Evolutionary conservation across 495 filamentous ascomycete species (phyloP).

Genomic region (Staphylotrichum longicolle): DNA sequence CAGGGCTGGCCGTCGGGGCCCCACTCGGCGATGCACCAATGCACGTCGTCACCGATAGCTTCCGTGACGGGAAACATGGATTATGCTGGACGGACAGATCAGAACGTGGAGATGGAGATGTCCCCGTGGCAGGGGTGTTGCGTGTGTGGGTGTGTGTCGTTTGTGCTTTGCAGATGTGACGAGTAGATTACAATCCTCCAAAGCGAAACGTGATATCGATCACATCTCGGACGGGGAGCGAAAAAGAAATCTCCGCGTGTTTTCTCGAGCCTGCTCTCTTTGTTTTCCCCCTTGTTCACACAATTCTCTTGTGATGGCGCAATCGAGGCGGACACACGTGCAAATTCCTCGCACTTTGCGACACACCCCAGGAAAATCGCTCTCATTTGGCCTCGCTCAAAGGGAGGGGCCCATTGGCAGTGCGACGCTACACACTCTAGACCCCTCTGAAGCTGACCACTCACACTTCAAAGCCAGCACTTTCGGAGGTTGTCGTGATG

Average conservation of each 20-base stretch:
- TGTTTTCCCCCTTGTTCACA: background rate
- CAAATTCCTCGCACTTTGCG: background rate
- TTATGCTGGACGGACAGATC: slow-evolving; percentile 12
- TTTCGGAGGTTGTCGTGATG: background rate
- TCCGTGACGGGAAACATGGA: slow-evolving; percentile 24
- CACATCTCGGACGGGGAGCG: slow-evolving; percentile 4
- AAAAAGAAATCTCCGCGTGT: background rate
- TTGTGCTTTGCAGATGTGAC: slow-evolving; percentile 10
- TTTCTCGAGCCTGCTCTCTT: background rate
- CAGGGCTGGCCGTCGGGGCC: background rate
- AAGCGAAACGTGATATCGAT: slow-evolving; percentile 12
- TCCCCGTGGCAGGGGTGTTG: slow-evolving; percentile 1
- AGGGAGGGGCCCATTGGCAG: background rate
- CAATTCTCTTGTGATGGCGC: slow-evolving; percentile 15
- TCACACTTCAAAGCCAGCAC: slow-evolving; percentile 10
- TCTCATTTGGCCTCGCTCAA: background rate
- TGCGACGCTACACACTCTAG: slow-evolving; percentile 12
- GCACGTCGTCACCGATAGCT: slow-evolving; percentile 26
- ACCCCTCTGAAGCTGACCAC: slow-evolving; percentile 2
- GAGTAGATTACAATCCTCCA: slow-evolving; percentile 9
- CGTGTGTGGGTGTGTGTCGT: background rate
- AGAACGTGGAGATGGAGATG: slow-evolving; percentile 12
- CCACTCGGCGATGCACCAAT: slow-evolving; percentile 18
- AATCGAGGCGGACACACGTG: slow-evolving; percentile 15
- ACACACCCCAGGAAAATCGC: background rate